Conservation (phyloP, 352 stramenopile genomes). For the Phytophthora quininea region DNA sequence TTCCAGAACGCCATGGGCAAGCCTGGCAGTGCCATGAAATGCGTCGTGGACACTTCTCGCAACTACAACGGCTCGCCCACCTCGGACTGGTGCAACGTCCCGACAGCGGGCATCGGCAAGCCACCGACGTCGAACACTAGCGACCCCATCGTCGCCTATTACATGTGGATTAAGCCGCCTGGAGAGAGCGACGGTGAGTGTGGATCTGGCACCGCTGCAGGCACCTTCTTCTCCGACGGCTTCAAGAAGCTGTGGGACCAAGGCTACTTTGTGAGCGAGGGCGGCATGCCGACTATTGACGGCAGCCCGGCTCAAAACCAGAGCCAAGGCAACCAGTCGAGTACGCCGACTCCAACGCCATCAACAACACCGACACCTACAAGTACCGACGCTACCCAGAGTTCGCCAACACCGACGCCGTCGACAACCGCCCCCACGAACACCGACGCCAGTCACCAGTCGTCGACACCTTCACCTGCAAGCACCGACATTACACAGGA, state of each 20-base stretch:
- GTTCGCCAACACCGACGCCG: not conserved
- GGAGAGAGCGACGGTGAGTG: constrained; percentile 68
- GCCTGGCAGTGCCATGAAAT: constrained; percentile 34
- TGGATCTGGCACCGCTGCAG: constrained; percentile 44
- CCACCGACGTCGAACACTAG: constrained; percentile 51
- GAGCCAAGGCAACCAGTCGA: constrained; percentile 7
- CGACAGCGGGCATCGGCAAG: constrained; percentile 51
- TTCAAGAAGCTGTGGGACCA: constrained; percentile 69
- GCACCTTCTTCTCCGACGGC: constrained; percentile 54
- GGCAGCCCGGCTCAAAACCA: constrained; percentile 16
- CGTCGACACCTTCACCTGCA: constrained; percentile 6
- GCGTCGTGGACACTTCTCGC: constrained; percentile 65
- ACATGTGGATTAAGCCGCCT: constrained; percentile 65
- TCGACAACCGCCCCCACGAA: not conserved
- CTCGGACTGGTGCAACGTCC: constrained; percentile 74
- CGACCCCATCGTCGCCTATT: constrained; percentile 57
- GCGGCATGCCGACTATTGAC: constrained; percentile 26
- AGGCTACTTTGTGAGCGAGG: constrained; percentile 56
- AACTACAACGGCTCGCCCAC: constrained; percentile 52
- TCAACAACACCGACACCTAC: not conserved
- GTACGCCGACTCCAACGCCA: not conserved
- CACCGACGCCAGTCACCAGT: not conserved
- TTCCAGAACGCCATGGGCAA: constrained; percentile 52
- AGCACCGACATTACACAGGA: not conserved
- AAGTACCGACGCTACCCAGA: constrained; percentile 15